phyloP scores from a whole-genome alignment of 768 basidiomycete species.

The Thelephora aurantiotincta region DNA sequence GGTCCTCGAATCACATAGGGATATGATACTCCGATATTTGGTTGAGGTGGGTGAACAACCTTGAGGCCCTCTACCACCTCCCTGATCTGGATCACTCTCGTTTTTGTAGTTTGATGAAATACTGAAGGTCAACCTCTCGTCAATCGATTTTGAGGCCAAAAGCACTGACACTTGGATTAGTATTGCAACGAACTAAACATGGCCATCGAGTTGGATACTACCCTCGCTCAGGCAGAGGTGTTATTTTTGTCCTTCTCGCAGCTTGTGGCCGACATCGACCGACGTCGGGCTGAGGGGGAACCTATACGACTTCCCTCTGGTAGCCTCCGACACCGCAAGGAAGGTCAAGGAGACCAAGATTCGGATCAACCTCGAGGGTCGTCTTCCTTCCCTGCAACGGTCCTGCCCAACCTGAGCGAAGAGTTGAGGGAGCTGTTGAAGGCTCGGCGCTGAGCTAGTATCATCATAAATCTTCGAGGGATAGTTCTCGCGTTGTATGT shows the following conservation, averaged over 20 bases:
- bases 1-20: slow-evolving; percentile 87
- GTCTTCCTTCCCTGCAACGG: neutral
- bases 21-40: slow-evolving; percentile 89
- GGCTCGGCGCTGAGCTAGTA: slow-evolving; percentile 22
- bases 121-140: slow-evolving; percentile 34
- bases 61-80: slow-evolving; percentile 3
- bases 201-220: slow-evolving; percentile 94
- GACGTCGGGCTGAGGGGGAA: slow-evolving; percentile 48
- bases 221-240: slow-evolving; percentile 93
- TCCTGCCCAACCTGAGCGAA: slow-evolving; percentile 38
- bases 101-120: slow-evolving; percentile 62
- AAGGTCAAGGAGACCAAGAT: slow-evolving; percentile 1
- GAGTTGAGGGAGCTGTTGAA: slow-evolving; percentile 48
- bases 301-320: slow-evolving; percentile 9
- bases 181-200: slow-evolving; percentile 93
- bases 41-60: slow-evolving; percentile 53
- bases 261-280: slow-evolving; percentile 80
- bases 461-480: neutral
- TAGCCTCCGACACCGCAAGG: slow-evolving; percentile 22
- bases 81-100: neutral
- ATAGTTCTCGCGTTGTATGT: neutral
- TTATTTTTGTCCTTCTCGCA: slow-evolving; percentile 86
- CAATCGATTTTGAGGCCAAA: neutral
- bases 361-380: neutral
- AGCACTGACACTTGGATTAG: slow-evolving; percentile 19